Evolutionary conservation across 768 basidiomycete species (phyloP), one percentile per base, ranked within the genome.

Genomic region (Russula sp.): DNA sequence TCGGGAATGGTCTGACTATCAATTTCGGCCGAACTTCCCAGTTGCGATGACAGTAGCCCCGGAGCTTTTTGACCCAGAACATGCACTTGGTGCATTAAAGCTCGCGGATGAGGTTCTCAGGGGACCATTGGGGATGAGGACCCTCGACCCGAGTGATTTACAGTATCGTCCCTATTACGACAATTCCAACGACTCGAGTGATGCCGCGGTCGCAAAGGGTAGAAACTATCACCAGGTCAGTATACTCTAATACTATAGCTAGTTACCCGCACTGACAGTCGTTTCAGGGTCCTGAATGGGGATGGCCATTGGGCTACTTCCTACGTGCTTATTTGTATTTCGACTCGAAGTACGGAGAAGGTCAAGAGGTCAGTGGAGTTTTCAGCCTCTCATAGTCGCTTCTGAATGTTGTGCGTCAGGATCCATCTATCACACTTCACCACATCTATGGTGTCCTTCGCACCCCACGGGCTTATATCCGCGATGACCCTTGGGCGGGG

Each of bases 21-120:
- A 98, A 73, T 81, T 97, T 66, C 82, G 94, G 63, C 83, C 85
- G 69, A 97, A 98, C 74, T 96, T 93, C 78, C 87, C 94, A 5
- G 88, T 98, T 61, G 92, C 97, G 0, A 98, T 98, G 95, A 82
- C 88, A 2, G 94, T 98, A 48, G 97, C 97, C 1, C 96, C 96
- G 9, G 97, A 98, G 72, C 74, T 99, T 49, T 99, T 98, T 73
- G 82, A 93, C 56, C 82, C 83, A 9, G 72, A 80, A 55, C 88
- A 89, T 70, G 97, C 93, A 0, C 77, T 98, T 20, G 81, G 77
- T 5, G 91, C 93, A 0, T 77, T 98, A 41, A 79, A 81, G 63
- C 74, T 94, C n/a, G 88, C 88, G 2, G 93, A 96, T 71, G 72
- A 86, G 67, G 78, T 86, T 43, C 78, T 99, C 32, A 82, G 90